These are phyloP conservation scores for Cetraspora pellucida DNA, from an alignment of 192 early-diverging fungal species.

Conservation along the genomic window DNA sequence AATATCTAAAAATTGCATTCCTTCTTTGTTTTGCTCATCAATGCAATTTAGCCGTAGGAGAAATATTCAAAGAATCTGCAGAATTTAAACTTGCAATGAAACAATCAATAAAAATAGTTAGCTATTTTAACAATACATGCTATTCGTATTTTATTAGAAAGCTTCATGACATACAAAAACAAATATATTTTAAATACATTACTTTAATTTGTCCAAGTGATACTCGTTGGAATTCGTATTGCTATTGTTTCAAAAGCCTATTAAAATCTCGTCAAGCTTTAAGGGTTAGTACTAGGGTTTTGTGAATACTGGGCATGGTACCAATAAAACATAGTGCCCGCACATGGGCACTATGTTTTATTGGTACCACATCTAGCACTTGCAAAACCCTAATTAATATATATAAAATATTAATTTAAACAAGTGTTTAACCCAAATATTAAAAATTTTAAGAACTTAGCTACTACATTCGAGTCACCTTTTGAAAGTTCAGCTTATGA, in stretches of 20 bases:
- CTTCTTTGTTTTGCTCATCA: slow-evolving; percentile 15
- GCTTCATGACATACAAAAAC: not conserved
- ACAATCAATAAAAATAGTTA: not conserved
- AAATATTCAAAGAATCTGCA: slow-evolving; percentile 19
- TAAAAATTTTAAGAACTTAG: no score
- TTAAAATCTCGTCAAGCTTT: no score
- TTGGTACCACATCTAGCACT: no score
- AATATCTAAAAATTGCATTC: not conserved
- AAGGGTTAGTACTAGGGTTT: slow-evolving; percentile 7
- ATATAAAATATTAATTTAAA: no score
- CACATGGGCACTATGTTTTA: no score
- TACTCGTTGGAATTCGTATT: slow-evolving; percentile 21
- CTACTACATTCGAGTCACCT: no score
- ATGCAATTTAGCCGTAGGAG: not conserved
- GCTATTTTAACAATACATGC: slow-evolving; percentile 9
- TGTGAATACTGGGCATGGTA: no score
- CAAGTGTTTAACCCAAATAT: no score
- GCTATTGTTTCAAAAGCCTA: slow-evolving; percentile 4
- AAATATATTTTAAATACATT: slow-evolving; percentile 13
- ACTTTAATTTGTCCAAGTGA: not conserved
- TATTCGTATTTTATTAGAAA: slow-evolving; percentile 29
- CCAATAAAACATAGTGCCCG: no score
- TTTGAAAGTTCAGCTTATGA: no score
- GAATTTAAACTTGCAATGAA: not conserved
- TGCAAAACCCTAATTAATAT: no score